phyloP scores from a whole-genome alignment of 169 alveolate genomes.

The Plasmodium blacklocki region DNA sequence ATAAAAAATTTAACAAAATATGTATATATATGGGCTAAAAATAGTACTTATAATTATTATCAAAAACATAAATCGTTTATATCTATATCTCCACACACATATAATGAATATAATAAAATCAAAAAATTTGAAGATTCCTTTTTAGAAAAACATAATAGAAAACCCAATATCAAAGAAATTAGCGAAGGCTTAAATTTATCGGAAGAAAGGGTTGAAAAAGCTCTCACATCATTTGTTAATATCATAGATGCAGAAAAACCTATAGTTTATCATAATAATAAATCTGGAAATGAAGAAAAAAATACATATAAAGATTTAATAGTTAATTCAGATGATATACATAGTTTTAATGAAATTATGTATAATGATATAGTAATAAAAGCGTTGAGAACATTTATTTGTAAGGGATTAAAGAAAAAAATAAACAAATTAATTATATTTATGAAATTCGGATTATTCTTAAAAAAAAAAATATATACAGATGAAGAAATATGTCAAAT shows the following conservation, averaged over 20 bases:
- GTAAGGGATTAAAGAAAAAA: conserved; percentile 57
- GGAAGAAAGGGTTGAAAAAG: conserved; percentile 47
- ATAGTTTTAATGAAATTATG: conserved; percentile 68
- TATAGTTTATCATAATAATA: conserved; percentile 35
- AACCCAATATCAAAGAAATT: conserved; percentile 66
- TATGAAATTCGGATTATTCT: conserved; percentile 72
- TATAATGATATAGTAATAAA: conserved; percentile 66
- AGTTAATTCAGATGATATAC: conserved; percentile 73
- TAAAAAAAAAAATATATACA: conserved; percentile 36
- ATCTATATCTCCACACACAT: conserved; percentile 61
- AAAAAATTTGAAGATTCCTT: conserved; percentile 63
- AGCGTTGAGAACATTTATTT: conserved; percentile 62
- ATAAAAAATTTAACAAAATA: conserved; percentile 66
- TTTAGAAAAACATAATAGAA: conserved; percentile 56
- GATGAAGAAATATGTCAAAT: conserved; percentile 62
- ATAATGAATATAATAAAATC: conserved; percentile 56
- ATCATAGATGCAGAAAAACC: conserved; percentile 74
- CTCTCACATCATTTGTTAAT: conserved; percentile 37
- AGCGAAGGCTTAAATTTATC: conserved; percentile 35
- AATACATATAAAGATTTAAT: conserved; percentile 73
- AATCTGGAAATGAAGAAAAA: conserved; percentile 63
- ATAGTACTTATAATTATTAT: conserved; percentile 73
- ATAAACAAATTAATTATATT: conserved; percentile 62
- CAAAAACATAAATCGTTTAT: conserved; percentile 73
- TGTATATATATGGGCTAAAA: conserved; percentile 75